Percentiles rank a stretch among this genome's conserved stretches.
These are phyloP conservation scores for Leccinellum rugosiceps DNA, from an alignment of 768 basidiomycete genomes.

Conservation along the genomic window DNA sequence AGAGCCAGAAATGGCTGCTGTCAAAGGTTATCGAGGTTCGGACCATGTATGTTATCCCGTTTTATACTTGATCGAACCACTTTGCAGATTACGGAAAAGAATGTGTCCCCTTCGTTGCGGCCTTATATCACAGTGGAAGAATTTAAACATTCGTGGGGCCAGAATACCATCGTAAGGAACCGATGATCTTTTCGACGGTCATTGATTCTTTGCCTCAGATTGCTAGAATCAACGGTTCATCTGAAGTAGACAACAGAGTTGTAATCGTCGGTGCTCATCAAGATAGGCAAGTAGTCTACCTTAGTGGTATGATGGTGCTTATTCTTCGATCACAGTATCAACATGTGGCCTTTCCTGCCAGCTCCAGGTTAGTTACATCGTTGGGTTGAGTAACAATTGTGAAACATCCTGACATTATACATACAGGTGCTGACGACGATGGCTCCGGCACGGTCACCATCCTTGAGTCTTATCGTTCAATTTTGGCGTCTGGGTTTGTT, in stretches of 20 bases:
- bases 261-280: slow-evolving; percentile 80
- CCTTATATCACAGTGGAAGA: slow-evolving; percentile 62
- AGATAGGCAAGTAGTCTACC: slow-evolving; percentile 53
- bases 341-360: slow-evolving; percentile 71
- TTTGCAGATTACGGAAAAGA: slow-evolving; percentile 59
- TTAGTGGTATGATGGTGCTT: background rate
- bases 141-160: slow-evolving; percentile 81
- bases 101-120: slow-evolving; percentile 54
- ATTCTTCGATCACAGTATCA: slow-evolving; percentile 44
- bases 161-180: slow-evolving; percentile 66
- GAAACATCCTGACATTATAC: background rate
- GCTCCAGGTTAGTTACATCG: slow-evolving; percentile 57
- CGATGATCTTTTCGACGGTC: background rate
- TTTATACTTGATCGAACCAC: background rate
- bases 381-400: background rate
- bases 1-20: slow-evolving; percentile 79
- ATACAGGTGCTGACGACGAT: slow-evolving; percentile 40
- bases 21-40: slow-evolving; percentile 61
- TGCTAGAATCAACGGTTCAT: slow-evolving; percentile 71
- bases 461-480: slow-evolving; percentile 41
- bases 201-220: slow-evolving; percentile 44
- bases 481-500: slow-evolving; percentile 40
- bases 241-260: slow-evolving; percentile 53
- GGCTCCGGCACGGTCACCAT: slow-evolving; percentile 46
- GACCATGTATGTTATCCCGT: background rate